Evolutionary conservation across 1,284 basidiomycete species (phyloP).

Genomic region (Mycosarcoma maydis): DNA sequence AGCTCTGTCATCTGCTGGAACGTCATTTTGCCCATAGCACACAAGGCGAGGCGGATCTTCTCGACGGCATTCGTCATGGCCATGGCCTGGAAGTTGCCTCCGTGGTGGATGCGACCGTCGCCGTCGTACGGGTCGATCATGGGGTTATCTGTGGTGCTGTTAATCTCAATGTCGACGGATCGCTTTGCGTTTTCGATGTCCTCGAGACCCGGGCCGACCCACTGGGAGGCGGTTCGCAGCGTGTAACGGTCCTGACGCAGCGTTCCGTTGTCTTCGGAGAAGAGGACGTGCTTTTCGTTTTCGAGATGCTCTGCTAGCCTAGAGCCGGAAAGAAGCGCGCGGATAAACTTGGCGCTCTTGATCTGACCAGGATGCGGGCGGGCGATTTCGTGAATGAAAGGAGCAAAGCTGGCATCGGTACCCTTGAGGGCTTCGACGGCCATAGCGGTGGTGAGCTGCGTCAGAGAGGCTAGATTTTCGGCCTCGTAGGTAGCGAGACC

Average conservation of each 20-base stretch:
- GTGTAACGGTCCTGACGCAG: constrained; percentile 82
- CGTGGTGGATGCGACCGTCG: constrained; percentile 48
- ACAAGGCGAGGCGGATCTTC: constrained; percentile 80
- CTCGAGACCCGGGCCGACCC: constrained; percentile 85
- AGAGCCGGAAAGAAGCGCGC: constrained; percentile 73
- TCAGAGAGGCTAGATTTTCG: constrained; percentile 76
- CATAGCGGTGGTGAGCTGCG: constrained; percentile 82
- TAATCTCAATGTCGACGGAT: constrained; percentile 80
- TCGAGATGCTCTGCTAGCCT: constrained; percentile 74
- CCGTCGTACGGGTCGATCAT: constrained; percentile 52
- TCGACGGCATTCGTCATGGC: constrained; percentile 87
- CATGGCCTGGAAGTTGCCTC: constrained; percentile 69
- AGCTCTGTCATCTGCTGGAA: constrained; percentile 86
- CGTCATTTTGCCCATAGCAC: constrained; percentile 83
- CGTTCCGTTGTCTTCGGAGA: constrained; percentile 77
- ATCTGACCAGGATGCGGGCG: constrained; percentile 89
- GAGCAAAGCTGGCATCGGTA: constrained; percentile 52
- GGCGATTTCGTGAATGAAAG: constrained; percentile 79
- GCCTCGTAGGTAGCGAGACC: constrained; percentile 76
- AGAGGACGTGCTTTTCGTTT: constrained; percentile 73
- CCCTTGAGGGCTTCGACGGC: constrained; percentile 75
- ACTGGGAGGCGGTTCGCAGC: constrained; percentile 70
- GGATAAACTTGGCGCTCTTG: constrained; percentile 43
- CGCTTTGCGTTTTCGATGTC: constrained; percentile 77
- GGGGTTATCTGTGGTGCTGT: constrained; percentile 75